Evolutionary conservation across 106 monocot genomes (phyloP), one percentile per base, ranked within the genome.

Genomic region (Platanthera guangdongensis): DNA sequence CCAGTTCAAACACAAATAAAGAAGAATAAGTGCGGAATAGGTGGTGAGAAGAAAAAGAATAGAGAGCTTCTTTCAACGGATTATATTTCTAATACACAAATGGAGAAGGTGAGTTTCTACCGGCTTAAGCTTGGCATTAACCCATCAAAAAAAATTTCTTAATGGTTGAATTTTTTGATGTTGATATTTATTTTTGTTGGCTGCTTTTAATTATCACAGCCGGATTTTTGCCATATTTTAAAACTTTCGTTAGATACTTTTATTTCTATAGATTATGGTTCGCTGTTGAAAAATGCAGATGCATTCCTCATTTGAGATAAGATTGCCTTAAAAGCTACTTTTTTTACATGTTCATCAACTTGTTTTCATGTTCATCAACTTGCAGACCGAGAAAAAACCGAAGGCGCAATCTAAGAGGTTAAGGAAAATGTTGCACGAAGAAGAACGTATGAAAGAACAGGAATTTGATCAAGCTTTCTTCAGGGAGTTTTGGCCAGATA

Each of bases 401-500:
- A 93, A 97, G 47, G 30, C 79, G 2, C 64, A 63, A 60, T 89
- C 93, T 1, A 97, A 93, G 80, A 93, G 89, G 77, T 77, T 88
- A 64, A 78, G 80, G 81, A 97, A 89, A 77, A 83, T 93, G 82
- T 78, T 81, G 69, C 86, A 97, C 82, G 93, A 89, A 53, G 96
- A 97, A 50, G 81, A 81, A 57, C 78, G 82, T 6, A 78, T 89
- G 76, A 73, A 91, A 84, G 96, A 93, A 59, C 90, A 77, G 57
- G 93, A 93, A 79, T 97, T 97, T 79, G 89, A 93, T 48, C 73
- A 78, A 79, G 91, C 91, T 78, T 97, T 97, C 79, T 91, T 91
- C 76, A 87, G 93, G 78, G 91, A 93, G 75, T 97, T 97, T 72
- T 97, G 96, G 96, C 96, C 96, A 28, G 96, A 97, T 19, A 97